Evolutionary conservation across 305 asterid species (phyloP), one percentile per base, ranked within the genome.

Genomic region (Withania somnifera): DNA sequence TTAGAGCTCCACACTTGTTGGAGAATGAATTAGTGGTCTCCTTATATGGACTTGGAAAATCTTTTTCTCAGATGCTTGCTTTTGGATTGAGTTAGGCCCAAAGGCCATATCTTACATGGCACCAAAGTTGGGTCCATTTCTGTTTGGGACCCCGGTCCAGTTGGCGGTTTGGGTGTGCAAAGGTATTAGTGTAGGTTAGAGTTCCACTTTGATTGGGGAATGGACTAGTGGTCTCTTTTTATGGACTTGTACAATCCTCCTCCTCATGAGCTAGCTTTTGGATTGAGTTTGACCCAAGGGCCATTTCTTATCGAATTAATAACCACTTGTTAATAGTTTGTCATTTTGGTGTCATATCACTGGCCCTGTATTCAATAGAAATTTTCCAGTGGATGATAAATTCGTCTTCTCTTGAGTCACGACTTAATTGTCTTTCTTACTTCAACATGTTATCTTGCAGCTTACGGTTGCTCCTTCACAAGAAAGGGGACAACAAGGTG

Each of bases 381-480:
- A 47, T 73, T 73, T 73, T 15, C 42, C 47, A 73, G 4, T 71
- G 79, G 63, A 28, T 51, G 40, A 28, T 30, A 30, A 63, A 51
- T 51, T 76, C 42, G 0, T 75, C 47, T 51, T 28, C 80, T 17
- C n/a, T n/a, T n/a, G n/a, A n/a, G n/a, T n/a, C 30, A 50, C 50
- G 47, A 75, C 47, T 50, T 75, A 28, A 51, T 34, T 51, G 30
- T 19, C 30, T 71, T 51, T 75, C 47, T 51, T 50, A 28, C 28
- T 75, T 69, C 51, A 76, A 17, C 17, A 30, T 30, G 40, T 76
- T 9, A 76, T 76, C 63, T 76, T 51, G 63, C 63, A 76, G 80
- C 30, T 76, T 76, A 51, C 80, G 80, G 11, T 42, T 79, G 47
- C 90, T 93, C 84, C 97, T 96, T 85, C 98, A 94, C 84, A 91